A percentile compares a stretch with the other conserved stretches of the same genome.
phyloP scores from a whole-genome alignment of 108 stramenopile genomes.

The Stephanodiscus minutulus region DNA sequence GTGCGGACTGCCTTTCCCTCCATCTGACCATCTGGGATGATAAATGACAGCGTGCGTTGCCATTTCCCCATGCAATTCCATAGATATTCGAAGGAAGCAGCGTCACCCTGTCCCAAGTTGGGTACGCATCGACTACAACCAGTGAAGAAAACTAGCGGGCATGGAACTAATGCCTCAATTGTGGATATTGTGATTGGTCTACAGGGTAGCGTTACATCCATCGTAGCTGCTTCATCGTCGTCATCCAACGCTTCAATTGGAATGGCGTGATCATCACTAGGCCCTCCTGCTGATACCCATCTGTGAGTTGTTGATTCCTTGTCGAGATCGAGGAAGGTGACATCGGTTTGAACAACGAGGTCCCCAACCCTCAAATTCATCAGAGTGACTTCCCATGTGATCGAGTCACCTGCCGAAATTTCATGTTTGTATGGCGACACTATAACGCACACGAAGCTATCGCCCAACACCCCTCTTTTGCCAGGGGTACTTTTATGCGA shows the following conservation, averaged over 20 bases:
- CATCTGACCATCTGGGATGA: neutral
- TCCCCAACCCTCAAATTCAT: conserved; percentile 49
- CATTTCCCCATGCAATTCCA: conserved; percentile 56
- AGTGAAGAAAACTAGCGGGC: conserved; percentile 77
- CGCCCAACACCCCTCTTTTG: conserved; percentile 5
- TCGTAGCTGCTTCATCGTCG: conserved; percentile 45
- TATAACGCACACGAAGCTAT: conserved; percentile 41
- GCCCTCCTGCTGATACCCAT: conserved; percentile 49
- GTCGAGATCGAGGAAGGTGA: conserved; percentile 68
- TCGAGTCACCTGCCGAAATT: conserved; percentile 67
- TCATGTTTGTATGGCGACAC: conserved; percentile 53
- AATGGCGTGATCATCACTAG: conserved; percentile 24
- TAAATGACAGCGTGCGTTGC: conserved; percentile 18
- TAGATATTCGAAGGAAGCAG: conserved; percentile 64
- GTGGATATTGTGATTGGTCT: conserved; percentile 61
- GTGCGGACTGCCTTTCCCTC: conserved; percentile 4
- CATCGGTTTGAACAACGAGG: conserved; percentile 48
- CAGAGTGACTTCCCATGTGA: conserved; percentile 68
- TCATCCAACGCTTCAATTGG: conserved; percentile 49
- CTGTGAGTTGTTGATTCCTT: conserved; percentile 53
- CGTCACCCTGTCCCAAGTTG: conserved; percentile 55
- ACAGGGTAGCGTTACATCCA: conserved; percentile 55
- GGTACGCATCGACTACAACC: conserved; percentile 19
- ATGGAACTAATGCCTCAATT: conserved; percentile 69
- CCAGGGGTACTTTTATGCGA: conserved; percentile 11